phyloP scores from a whole-genome alignment of 345 rosid species.

The Stellera chamaejasme region DNA sequence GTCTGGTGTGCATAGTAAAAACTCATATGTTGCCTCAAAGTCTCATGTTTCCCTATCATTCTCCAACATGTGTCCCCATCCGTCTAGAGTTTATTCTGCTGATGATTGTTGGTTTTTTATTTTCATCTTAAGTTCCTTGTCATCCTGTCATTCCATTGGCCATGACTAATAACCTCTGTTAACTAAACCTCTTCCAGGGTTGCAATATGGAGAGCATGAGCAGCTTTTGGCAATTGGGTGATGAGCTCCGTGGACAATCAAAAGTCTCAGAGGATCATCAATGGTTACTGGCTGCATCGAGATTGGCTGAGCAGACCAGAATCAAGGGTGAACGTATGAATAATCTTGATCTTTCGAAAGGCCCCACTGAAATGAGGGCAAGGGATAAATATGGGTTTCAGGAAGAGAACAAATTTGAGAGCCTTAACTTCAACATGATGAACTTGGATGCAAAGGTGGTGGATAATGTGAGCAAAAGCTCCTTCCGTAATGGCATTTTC shows the following conservation, averaged over 20 bases:
- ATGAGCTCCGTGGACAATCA: conserved; percentile 89
- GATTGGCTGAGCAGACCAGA: conserved; percentile 81
- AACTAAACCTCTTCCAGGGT: conserved; percentile 6
- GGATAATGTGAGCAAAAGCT: conserved; percentile 46
- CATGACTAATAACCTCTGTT: not conserved
- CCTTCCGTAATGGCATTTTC: conserved; percentile 45
- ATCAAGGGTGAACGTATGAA: conserved; percentile 78
- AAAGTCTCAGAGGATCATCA: conserved; percentile 79
- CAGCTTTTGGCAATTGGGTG: conserved; percentile 94
- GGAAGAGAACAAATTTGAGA: conserved; percentile 70
- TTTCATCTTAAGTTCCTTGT: not conserved
- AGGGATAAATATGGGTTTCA: conserved; percentile 60
- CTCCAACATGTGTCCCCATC: too few relatives aligned
- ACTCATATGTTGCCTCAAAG: too few relatives aligned
- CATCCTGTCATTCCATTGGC: not conserved
- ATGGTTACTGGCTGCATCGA: conserved; percentile 85
- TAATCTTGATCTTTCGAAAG: conserved; percentile 83
- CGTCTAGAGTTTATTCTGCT: not conserved
- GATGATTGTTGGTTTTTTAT: not conserved
- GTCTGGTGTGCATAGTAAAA: too few relatives aligned
- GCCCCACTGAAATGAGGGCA: conserved; percentile 47
- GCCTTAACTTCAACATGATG: conserved; percentile 71
- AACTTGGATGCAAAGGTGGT: conserved; percentile 55
- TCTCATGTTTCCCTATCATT: too few relatives aligned
- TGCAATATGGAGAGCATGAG: conserved; percentile 48